phyloP scores from a whole-genome alignment of 2,329 filamentous ascomycete genomes.

The Aspergillus fumigatiaffinis region DNA sequence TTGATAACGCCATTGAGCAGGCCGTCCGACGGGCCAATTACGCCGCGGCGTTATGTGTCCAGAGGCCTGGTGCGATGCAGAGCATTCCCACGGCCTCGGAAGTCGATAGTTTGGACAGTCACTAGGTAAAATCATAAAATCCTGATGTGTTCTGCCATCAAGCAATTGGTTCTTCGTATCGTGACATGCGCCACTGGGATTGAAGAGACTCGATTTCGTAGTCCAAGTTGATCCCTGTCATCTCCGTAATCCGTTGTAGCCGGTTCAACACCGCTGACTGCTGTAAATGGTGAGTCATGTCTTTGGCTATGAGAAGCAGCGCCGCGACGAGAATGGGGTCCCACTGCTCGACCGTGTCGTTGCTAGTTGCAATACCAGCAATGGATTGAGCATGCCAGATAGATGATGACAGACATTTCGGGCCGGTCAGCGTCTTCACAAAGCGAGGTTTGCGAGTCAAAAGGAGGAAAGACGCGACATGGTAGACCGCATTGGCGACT shows the following conservation, averaged over 20 bases:
- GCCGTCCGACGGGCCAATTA: background rate
- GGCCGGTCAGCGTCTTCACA: slow-evolving; percentile 19
- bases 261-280: slow-evolving; percentile 15
- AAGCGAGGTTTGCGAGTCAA: slow-evolving; percentile 21
- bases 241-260: slow-evolving; percentile 11
- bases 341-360: slow-evolving; percentile 23
- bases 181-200: slow-evolving; percentile 16
- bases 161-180: slow-evolving; percentile 17
- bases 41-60: background rate
- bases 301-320: slow-evolving; percentile 16
- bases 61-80: background rate
- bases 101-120: background rate
- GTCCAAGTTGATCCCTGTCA: slow-evolving; percentile 20
- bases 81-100: background rate
- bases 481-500: slow-evolving; percentile 22
- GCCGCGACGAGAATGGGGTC: slow-evolving; percentile 21
- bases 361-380: slow-evolving; percentile 21
- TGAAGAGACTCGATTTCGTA: slow-evolving; percentile 14
- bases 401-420: slow-evolving; percentile 19
- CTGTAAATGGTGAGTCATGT: slow-evolving; percentile 24
- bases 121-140: background rate
- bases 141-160: background rate
- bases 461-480: slow-evolving; percentile 19
- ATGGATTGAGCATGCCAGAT: slow-evolving; percentile 26
- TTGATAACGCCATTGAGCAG: background rate